phyloP scores from a whole-genome alignment of 352 stramenopile genomes.

The Phytophthora fragariaefolia region DNA sequence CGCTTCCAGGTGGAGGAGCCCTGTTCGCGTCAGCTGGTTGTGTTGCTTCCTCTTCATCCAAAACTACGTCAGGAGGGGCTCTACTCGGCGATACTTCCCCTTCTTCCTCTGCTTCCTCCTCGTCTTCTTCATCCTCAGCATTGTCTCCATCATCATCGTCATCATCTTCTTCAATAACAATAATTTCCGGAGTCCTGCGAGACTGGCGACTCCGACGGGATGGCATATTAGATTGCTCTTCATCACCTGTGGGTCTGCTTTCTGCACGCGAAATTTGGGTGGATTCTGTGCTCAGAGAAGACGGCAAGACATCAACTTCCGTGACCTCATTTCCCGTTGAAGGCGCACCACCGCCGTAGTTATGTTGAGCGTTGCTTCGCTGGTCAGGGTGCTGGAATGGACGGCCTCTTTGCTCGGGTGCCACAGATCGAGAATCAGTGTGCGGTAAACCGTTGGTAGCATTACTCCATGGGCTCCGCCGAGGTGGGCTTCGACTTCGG shows the following conservation, averaged over 20 bases:
- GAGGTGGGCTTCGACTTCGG: conserved; percentile 41
- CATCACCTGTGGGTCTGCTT: neutral
- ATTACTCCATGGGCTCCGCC: conserved; percentile 2
- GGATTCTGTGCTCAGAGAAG: neutral
- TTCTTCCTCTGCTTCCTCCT: conserved; percentile 39
- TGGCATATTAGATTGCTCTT: conserved; percentile 11
- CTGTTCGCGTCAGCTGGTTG: conserved; percentile 19
- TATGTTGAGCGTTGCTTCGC: conserved; percentile 13
- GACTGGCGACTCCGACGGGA: conserved; percentile 40
- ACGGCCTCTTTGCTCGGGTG: conserved; percentile 6
- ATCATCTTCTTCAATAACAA: conserved; percentile 77
- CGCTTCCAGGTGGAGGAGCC: conserved; percentile 6
- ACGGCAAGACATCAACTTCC: neutral
- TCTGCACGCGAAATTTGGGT: conserved; percentile 3
- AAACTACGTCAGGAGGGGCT: conserved; percentile 49
- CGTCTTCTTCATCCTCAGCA: conserved; percentile 40
- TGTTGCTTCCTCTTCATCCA: conserved; percentile 43
- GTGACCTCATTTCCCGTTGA: conserved; percentile 1
- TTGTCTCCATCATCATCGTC: conserved; percentile 30
- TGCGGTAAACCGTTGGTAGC: conserved; percentile 2
- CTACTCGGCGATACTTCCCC: conserved; percentile 24
- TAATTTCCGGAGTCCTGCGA: conserved; percentile 49
- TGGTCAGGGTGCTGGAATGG: conserved; percentile 3
- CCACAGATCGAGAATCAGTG: conserved; percentile 10
- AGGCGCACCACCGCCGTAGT: neutral